A percentile compares a stretch with the other conserved stretches of the same genome.
These are phyloP conservation scores for Lodderomyces margitis DNA, from an alignment of 1,139 yeast genomes.

Conservation along the genomic window DNA sequence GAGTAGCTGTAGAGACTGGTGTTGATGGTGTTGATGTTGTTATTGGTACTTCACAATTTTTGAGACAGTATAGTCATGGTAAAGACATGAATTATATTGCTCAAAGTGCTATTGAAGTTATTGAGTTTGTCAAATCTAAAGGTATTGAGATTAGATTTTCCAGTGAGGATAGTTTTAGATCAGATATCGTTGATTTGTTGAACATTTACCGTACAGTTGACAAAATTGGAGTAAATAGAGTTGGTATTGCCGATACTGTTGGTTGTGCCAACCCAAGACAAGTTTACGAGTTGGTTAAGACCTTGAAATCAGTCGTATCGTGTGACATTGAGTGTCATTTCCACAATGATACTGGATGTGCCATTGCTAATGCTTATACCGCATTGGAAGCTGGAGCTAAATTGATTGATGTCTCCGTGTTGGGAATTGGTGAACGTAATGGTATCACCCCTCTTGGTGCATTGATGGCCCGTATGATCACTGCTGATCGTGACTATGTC, in stretches of 20 bases:
- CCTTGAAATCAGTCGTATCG: conserved; percentile 87
- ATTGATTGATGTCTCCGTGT: conserved; percentile 89
- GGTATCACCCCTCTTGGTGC: conserved; percentile 99
- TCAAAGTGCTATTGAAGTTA: conserved; percentile 92
- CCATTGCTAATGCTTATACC: conserved; percentile 97
- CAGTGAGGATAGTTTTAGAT: conserved; percentile 96
- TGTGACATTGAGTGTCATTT: conserved; percentile 99
- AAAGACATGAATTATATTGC: conserved; percentile 99
- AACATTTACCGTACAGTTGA: conserved; percentile 96
- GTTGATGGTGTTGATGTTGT: conserved; percentile 99
- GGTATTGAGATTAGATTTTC: conserved; percentile 97
- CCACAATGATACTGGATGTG: conserved; percentile 99
- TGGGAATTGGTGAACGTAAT: conserved; percentile 98
- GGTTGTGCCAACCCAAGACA: conserved; percentile 99
- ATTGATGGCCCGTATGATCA: conserved; percentile 98
- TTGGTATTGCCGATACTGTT: conserved; percentile 98
- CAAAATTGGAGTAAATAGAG: conserved; percentile 97
- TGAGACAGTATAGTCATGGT: conserved; percentile 94
- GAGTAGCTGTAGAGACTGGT: conserved; percentile 96
- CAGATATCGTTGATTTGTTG: conserved; percentile 90
- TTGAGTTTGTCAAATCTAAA: conserved; percentile 95
- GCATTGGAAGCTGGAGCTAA: conserved; percentile 98
- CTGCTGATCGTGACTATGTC: conserved; percentile 96
- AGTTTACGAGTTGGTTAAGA: conserved; percentile 93
- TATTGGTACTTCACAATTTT: conserved; percentile 94